Conservation (phyloP, 73 alveolate species). For the Paramecium sonneborni region DNA sequence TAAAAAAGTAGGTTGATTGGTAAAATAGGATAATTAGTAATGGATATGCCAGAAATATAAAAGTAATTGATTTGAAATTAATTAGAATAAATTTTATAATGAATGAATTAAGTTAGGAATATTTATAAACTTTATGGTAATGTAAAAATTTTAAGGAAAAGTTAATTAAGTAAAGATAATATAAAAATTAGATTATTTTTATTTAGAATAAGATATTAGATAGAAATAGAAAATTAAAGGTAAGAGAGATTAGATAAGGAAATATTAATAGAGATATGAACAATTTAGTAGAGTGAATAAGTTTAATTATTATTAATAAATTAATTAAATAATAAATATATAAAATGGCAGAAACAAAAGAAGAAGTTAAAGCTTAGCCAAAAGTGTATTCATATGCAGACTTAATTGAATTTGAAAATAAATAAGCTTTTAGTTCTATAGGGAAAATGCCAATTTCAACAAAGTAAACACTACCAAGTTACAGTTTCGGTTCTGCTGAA, state of each 20-base stretch:
- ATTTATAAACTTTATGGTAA: background rate
- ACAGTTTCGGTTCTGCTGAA: slow-evolving; percentile 69
- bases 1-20: background rate
- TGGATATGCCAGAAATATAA: background rate
- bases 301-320: slow-evolving; percentile 72
- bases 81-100: background rate
- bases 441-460: slow-evolving; percentile 65
- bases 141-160: background rate
- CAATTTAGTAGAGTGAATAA: slow-evolving; percentile 1
- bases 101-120: background rate
- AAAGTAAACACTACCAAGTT: slow-evolving; percentile 53
- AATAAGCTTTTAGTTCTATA: slow-evolving; percentile 49
- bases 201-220: background rate
- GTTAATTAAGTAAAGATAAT: background rate
- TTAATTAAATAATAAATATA: background rate
- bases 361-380: slow-evolving; percentile 64
- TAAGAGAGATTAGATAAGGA: background rate
- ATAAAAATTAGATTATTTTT: background rate
- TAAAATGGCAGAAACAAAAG: slow-evolving; percentile 67
- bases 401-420: slow-evolving; percentile 51
- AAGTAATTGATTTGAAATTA: background rate
- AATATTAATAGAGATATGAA: background rate
- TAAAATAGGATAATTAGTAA: background rate
- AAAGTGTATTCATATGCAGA: slow-evolving; percentile 63
- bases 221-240: background rate